Conservation (phyloP, 495 filamentous ascomycete species). For the Talaromyces adpressus region DNA sequence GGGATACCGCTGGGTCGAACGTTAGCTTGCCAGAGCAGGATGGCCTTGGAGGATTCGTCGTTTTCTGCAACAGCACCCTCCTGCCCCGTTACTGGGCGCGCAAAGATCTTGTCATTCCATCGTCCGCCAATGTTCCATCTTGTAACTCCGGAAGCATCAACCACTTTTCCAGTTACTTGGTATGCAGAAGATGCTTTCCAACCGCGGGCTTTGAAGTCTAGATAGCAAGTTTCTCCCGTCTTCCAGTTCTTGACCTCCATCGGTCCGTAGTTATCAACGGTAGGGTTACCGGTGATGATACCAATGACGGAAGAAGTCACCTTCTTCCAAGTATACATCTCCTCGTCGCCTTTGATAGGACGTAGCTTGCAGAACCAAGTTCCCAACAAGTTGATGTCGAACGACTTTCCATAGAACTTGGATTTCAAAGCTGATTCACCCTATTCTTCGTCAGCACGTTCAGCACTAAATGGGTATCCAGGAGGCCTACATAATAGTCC, state of each 20-base stretch:
- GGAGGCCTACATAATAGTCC: conserved; percentile 71
- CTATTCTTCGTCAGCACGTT: conserved; percentile 20
- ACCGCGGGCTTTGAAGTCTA: conserved; percentile 92
- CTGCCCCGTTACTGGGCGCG: conserved; percentile 84
- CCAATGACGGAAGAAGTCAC: conserved; percentile 96
- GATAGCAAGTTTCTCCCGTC: conserved; percentile 80
- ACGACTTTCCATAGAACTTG: conserved; percentile 95
- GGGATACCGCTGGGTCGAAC: conserved; percentile 74
- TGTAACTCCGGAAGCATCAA: conserved; percentile 64
- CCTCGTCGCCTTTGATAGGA: conserved; percentile 69
- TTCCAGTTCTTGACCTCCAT: conserved; percentile 98
- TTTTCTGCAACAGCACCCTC: conserved; percentile 60
- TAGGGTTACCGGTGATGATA: conserved; percentile 93
- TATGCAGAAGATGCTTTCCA: conserved; percentile 92
- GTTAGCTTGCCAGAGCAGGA: conserved; percentile 89
- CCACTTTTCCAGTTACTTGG: conserved; percentile 76
- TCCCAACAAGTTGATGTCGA: conserved; percentile 92
- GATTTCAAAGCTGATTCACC: conserved; percentile 95
- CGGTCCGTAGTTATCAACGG: conserved; percentile 95
- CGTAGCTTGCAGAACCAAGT: conserved; percentile 95
- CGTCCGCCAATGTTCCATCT: conserved; percentile 86
- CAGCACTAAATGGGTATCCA: neutral
- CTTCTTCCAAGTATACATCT: conserved; percentile 98
- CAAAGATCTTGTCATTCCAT: conserved; percentile 98
- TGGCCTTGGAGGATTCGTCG: conserved; percentile 57